These are phyloP conservation scores for Scedosporium boydii DNA, from an alignment of 2,329 filamentous ascomycete genomes.

Conservation along the genomic window DNA sequence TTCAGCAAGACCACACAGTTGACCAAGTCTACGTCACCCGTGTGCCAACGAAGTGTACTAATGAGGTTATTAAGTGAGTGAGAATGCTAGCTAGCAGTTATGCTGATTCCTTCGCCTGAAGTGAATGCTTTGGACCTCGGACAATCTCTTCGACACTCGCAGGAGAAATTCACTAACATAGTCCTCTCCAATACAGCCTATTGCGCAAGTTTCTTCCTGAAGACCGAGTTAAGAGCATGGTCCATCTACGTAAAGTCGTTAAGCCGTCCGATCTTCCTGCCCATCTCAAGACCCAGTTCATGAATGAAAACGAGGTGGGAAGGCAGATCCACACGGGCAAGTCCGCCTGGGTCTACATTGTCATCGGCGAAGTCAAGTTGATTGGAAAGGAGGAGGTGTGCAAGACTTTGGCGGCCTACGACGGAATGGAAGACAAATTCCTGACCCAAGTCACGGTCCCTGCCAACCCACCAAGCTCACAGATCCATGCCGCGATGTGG, in stretches of 20 bases:
- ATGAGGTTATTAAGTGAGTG: constrained; percentile 61
- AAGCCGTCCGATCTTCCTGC: constrained; percentile 60
- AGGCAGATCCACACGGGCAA: constrained; percentile 50
- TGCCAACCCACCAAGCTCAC: constrained; percentile 63
- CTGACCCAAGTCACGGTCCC: constrained; percentile 60
- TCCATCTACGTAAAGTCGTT: constrained; percentile 67
- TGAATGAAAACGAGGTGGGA: constrained; percentile 46
- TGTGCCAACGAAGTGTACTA: constrained; percentile 62
- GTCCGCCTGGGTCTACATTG: constrained; percentile 50
- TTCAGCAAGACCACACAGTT: constrained; percentile 47
- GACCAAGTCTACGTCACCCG: constrained; percentile 62
- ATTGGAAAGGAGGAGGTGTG: constrained; percentile 28
- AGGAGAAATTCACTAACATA: neutral
- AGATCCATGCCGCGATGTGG: constrained; percentile 66
- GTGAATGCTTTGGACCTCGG: neutral
- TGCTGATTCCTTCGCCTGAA: neutral
- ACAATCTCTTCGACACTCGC: neutral
- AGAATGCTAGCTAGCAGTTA: neutral
- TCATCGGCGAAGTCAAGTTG: constrained; percentile 37
- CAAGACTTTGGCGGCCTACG: constrained; percentile 31
- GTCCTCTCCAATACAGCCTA: neutral
- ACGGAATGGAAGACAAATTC: constrained; percentile 42
- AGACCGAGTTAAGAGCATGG: constrained; percentile 53
- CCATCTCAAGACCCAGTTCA: constrained; percentile 52
- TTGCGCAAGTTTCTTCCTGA: constrained; percentile 21